Evolutionary conservation across 805 yeast genomes (phyloP), one percentile per base, ranked within the genome.

Genomic region (Yarrowia yakushimensis): DNA sequence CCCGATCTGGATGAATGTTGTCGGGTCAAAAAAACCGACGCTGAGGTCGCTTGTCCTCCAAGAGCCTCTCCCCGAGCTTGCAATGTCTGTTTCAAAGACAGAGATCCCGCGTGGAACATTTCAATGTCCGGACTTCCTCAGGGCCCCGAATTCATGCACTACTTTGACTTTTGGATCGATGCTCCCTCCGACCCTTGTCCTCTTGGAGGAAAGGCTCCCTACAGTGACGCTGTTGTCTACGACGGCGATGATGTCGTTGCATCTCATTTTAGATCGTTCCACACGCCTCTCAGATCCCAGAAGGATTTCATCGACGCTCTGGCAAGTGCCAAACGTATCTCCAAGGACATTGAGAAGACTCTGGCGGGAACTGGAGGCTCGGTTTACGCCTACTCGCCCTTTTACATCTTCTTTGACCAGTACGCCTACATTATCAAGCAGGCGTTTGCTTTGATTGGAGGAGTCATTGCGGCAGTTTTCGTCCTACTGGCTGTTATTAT

Each of bases 121-220:
- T 78, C 81, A 41, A 89, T 91, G 96, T 78, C 80, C 5, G 97
- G 94, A 0, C 84, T 94, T 69, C 99, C 99, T 0, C 83, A 83
- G 68, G 84, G 84, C 36, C 81, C 79, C 0, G 85, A 85, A 34
- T 93, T 93, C 69, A 82, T 88, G 83, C 77, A 77, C 46, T 90
- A 79, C 68, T 86, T 91, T 70, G 73, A 82, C 22, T 82, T 87
- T 42, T 93, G 99, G 99, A 88, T 93, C 25, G 79, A 83, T 39
- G 76, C 90, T 1, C 88, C 90, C 25, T 88, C 96, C 63, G 94
- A 88, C 69, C 90, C 93, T 2, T 93, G 99, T 73, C 97, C 98
- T 1, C 76, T 93, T 27, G 98, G 97, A 3, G 99, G 99, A 1
- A 88, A 88, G 69, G 97, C 97, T 0, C 96, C 97, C 0, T 93